These are phyloP conservation scores for Melaleuca quinquenervia DNA, from an alignment of 345 rosid species.

Conservation along the genomic window DNA sequence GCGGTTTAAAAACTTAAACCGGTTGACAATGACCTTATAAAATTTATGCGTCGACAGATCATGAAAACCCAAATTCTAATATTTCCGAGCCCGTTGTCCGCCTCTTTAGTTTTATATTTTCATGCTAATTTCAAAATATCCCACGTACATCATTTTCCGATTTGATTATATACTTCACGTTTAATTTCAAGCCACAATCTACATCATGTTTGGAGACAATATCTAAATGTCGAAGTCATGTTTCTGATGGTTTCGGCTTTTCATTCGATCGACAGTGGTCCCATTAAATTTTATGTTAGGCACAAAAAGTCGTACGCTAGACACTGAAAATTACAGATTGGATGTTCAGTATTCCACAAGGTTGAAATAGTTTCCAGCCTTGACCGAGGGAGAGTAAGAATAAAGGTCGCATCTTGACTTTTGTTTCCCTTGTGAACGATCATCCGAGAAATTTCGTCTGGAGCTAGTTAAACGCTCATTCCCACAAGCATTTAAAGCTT, in stretches of 20 bases:
- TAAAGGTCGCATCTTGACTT: neutral
- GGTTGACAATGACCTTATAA: neutral
- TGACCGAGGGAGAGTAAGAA: neutral
- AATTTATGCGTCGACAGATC: neutral
- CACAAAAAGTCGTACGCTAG: neutral
- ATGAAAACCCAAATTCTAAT: neutral
- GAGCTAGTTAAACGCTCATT: neutral
- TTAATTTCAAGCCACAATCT: neutral
- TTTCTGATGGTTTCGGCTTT: too few relatives aligned
- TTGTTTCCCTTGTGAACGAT: neutral
- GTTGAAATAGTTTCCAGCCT: neutral
- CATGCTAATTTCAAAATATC: neutral
- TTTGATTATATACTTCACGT: too few relatives aligned
- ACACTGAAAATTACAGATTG: neutral
- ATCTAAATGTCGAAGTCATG: neutral
- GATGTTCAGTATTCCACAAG: neutral
- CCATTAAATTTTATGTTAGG: neutral
- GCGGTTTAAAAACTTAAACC: too few relatives aligned
- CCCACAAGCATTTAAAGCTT: neutral
- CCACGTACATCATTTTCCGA: too few relatives aligned
- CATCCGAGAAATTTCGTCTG: neutral
- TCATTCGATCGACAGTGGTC: too few relatives aligned
- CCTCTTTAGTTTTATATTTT: neutral
- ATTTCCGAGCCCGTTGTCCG: accelerated
- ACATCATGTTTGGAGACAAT: accelerated